Evolutionary conservation across 2,329 filamentous ascomycete genomes (phyloP).

Genomic region (Talaromyces pinophilus): DNA sequence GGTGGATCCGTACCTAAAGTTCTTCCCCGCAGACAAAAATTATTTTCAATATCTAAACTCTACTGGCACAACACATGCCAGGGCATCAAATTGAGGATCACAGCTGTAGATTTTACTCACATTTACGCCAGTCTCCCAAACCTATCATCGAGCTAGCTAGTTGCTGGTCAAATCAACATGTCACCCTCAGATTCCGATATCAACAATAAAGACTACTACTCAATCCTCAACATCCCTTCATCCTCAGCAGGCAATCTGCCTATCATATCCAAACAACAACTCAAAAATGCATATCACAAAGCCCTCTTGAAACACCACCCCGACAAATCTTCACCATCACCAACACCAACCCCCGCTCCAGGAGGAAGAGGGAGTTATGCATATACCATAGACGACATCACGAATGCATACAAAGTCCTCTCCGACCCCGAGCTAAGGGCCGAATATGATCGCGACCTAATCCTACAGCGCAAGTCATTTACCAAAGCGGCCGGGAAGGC

Average conservation of each 20-base stretch:
- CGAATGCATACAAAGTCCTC: constrained; percentile 59
- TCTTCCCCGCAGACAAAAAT: constrained; percentile 17
- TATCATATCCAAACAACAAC: constrained; percentile 42
- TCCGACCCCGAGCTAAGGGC: constrained; percentile 45
- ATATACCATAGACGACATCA: constrained; percentile 58
- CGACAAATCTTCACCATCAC: constrained; percentile 48
- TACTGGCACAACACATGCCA: background rate
- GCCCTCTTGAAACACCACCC: constrained; percentile 61
- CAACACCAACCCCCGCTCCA: background rate
- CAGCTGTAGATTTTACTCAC: too few species aligned
- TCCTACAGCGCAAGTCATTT: constrained; percentile 34
- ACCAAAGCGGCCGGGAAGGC: constrained; percentile 23
- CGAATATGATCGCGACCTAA: constrained; percentile 53
- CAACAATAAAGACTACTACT: constrained; percentile 32
- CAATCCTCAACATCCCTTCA: constrained; percentile 43
- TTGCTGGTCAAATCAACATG: background rate
- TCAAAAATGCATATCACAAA: constrained; percentile 59
- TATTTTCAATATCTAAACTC: background rate
- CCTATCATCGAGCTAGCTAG: background rate
- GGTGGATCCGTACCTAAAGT: constrained; percentile 7
- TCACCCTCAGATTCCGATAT: background rate
- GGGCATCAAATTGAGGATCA: background rate
- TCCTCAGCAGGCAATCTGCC: constrained; percentile 23
- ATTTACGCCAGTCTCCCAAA: too few species aligned
- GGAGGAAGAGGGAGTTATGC: background rate